A percentile compares a stretch with the other conserved stretches of the same genome.
Evolutionary conservation across 495 filamentous ascomycete species (phyloP).

Genomic region (Chaetomium tenue): DNA sequence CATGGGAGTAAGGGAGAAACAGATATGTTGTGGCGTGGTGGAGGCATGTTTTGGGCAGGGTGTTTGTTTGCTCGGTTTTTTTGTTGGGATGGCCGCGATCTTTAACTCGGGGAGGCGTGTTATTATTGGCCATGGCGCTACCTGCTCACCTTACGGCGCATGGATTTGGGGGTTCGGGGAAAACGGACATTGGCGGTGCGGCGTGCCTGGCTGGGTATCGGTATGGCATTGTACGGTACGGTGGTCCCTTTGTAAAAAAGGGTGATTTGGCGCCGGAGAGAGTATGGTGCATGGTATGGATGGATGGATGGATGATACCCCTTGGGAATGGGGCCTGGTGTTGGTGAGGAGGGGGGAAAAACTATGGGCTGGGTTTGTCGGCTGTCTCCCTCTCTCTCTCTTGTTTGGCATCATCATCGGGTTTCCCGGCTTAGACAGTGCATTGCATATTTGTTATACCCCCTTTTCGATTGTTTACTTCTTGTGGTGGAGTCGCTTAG

Average conservation of each 20-base stretch:
- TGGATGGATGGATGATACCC: constrained; percentile 1
- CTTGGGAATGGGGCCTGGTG: constrained; percentile 5
- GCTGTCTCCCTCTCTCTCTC: neutral
- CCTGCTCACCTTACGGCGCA: neutral
- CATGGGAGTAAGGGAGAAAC: no score
- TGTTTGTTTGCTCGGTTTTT: neutral
- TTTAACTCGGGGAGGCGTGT: neutral
- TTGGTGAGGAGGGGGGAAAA: neutral
- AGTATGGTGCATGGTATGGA: neutral
- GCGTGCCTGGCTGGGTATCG: neutral
- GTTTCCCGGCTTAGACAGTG: neutral
- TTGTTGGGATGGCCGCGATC: neutral
- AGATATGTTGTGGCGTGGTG: no score
- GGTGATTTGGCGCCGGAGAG: neutral
- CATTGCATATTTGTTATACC: constrained; percentile 7
- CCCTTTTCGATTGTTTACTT: constrained; percentile 1
- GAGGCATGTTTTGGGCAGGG: neutral
- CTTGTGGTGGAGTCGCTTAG: neutral
- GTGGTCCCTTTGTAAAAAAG: neutral
- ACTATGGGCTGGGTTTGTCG: neutral
- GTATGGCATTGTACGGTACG: neutral
- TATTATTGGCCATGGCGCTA: neutral
- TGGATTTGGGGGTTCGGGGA: constrained; percentile 1
- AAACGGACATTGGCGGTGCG: constrained; percentile 3
- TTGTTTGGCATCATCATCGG: neutral